Conservation (phyloP, 2,329 filamentous ascomycete species). For the Fusarium guadeloupense region DNA sequence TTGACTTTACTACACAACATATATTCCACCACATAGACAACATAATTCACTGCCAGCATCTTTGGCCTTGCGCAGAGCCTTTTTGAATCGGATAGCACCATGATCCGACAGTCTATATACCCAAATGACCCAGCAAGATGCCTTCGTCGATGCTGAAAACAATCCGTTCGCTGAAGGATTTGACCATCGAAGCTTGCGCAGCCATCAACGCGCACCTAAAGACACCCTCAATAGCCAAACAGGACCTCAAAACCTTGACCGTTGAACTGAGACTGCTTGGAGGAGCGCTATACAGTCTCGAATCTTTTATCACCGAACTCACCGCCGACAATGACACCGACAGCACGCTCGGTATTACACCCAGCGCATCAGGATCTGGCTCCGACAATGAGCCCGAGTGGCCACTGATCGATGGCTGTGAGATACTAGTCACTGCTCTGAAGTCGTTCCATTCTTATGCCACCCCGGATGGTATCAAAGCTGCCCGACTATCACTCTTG, state of each 20-base stretch:
- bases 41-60: neutral
- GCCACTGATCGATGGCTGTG: slow-evolving; percentile 35
- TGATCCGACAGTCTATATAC: slow-evolving; percentile 1
- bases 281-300: slow-evolving; percentile 38
- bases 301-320: slow-evolving; percentile 36
- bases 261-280: slow-evolving; percentile 38
- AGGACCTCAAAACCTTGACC: slow-evolving; percentile 26
- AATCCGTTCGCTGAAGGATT: slow-evolving; percentile 29
- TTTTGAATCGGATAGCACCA: neutral
- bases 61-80: neutral
- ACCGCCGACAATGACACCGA: slow-evolving; percentile 18
- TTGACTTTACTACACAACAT: neutral
- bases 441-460: slow-evolving; percentile 20
- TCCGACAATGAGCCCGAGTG: slow-evolving; percentile 21
- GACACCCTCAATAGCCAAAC: neutral
- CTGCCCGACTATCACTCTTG: slow-evolving; percentile 30
- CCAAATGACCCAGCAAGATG: slow-evolving; percentile 11
- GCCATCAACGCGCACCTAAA: slow-evolving; percentile 23
- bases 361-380: slow-evolving; percentile 1
- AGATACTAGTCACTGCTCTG: slow-evolving; percentile 32
- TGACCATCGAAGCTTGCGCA: slow-evolving; percentile 29
- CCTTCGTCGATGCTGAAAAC: slow-evolving; percentile 21
- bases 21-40: neutral
- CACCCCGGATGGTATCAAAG: slow-evolving; percentile 32
- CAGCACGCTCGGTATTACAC: slow-evolving; percentile 12